A percentile compares a stretch with the other conserved stretches of the same genome.
Evolutionary conservation across 345 rosid species (phyloP).

Genomic region (Camelina laxa): DNA sequence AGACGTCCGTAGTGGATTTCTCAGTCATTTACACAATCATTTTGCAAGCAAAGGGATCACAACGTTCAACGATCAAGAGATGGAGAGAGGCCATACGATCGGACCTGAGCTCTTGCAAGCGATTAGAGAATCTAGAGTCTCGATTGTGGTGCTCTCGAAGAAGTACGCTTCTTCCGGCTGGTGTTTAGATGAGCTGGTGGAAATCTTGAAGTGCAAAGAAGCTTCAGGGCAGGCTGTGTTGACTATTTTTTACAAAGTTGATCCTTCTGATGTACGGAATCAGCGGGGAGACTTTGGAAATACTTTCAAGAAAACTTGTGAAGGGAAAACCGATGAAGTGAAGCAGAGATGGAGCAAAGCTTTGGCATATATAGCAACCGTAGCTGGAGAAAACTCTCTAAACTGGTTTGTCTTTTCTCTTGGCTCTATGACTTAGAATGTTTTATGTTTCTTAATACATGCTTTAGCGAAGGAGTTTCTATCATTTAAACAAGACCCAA

Average conservation of each 20-base stretch:
- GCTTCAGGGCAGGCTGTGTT: neutral
- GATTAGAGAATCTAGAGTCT: conserved; percentile 2
- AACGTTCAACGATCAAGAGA: neutral
- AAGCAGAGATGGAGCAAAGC: no score
- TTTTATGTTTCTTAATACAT: no score
- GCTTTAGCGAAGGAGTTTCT: no score
- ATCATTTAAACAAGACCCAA: no score
- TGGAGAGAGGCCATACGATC: conserved; percentile 5
- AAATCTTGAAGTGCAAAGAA: conserved; percentile 2
- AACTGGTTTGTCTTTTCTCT: no score
- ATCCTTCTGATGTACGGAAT: no score
- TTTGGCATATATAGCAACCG: no score
- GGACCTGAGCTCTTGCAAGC: neutral
- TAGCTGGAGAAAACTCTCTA: no score
- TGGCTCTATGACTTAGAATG: neutral
- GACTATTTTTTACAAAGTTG: no score
- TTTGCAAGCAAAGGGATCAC: neutral
- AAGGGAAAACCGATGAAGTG: no score
- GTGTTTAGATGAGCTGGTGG: conserved; percentile 3
- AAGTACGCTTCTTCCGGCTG: neutral
- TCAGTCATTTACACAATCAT: neutral
- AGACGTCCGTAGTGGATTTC: neutral
- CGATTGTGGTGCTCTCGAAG: neutral
- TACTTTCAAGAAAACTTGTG: no score
- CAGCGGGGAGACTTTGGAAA: no score